Evolutionary conservation across 2,329 filamentous ascomycete genomes (phyloP).

Genomic region (Cercospora sp.): DNA sequence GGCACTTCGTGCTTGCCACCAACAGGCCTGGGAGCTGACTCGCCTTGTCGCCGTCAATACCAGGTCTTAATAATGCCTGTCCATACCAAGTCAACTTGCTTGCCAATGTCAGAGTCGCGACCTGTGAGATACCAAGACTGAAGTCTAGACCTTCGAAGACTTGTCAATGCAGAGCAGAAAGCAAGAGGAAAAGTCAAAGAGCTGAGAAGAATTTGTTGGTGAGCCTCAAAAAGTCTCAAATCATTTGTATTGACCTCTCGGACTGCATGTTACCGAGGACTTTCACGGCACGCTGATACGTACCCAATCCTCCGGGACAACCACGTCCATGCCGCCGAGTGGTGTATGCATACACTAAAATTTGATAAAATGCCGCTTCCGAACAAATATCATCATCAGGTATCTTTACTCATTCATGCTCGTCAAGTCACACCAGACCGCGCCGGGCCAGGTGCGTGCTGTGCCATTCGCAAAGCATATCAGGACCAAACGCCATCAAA

Average conservation of each 20-base stretch:
- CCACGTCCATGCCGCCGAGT: not conserved
- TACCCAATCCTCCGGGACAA: constrained; percentile 8
- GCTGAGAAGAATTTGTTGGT: not conserved
- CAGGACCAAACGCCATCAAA: constrained; percentile 6
- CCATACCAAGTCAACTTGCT: not conserved
- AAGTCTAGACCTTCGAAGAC: not conserved
- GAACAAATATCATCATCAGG: not conserved
- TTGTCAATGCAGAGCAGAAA: not conserved
- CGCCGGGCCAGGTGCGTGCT: constrained; percentile 6
- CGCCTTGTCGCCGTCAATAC: not conserved
- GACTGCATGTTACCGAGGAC: constrained; percentile 9
- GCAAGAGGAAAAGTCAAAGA: not conserved
- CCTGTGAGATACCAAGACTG: not conserved
- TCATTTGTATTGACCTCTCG: not conserved
- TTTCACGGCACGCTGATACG: constrained; percentile 6
- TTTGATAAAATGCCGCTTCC: constrained; percentile 2
- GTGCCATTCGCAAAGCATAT: not conserved
- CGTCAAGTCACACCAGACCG: constrained; percentile 2
- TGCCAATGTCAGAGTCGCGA: not conserved
- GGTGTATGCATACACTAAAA: constrained; percentile 8
- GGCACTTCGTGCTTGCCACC: not conserved
- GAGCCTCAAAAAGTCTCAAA: not conserved
- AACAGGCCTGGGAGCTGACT: not conserved
- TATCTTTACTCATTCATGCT: constrained; percentile 11
- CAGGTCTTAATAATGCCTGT: not conserved